Percentiles rank a stretch among this genome's conserved stretches.
Conservation (phyloP, 164 flowering plant species). For the Taxillus chinensis region DNA sequence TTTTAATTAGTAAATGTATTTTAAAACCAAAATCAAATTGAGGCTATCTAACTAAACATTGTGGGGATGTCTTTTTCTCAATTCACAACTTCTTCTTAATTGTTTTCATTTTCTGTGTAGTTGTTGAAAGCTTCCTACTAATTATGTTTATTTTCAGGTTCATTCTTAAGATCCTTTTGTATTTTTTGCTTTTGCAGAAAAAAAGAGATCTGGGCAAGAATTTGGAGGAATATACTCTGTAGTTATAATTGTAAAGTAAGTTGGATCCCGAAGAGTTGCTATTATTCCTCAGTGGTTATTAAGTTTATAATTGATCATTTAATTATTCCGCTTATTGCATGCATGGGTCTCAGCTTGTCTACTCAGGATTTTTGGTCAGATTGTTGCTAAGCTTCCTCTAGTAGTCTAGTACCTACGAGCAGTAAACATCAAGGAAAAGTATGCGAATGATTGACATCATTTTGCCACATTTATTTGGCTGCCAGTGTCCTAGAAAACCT, state of each 20-base stretch:
- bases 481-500: too few species aligned
- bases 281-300: neutral
- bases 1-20: too few species aligned
- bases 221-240: conserved; percentile 87
- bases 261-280: conserved; percentile 7
- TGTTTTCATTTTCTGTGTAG: too few species aligned
- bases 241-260: conserved; percentile 68
- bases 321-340: conserved; percentile 4
- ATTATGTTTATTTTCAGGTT: too few species aligned
- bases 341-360: conserved; percentile 87
- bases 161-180: neutral
- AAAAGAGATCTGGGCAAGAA: conserved; percentile 81
- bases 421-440: conserved; percentile 79
- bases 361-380: conserved; percentile 77
- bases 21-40: too few species aligned
- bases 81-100: too few species aligned
- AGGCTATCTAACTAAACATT: too few species aligned
- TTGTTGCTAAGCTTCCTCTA: conserved; percentile 89
- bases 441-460: too few species aligned
- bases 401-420: conserved; percentile 88
- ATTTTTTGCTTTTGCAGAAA: conserved; percentile 36
- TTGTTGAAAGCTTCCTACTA: too few species aligned
- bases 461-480: too few species aligned
- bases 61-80: too few species aligned
- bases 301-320: neutral